Evolutionary conservation across 2,329 filamentous ascomycete genomes (phyloP), one percentile per base, ranked within the genome.

Genomic region (Cercospora citrullina): DNA sequence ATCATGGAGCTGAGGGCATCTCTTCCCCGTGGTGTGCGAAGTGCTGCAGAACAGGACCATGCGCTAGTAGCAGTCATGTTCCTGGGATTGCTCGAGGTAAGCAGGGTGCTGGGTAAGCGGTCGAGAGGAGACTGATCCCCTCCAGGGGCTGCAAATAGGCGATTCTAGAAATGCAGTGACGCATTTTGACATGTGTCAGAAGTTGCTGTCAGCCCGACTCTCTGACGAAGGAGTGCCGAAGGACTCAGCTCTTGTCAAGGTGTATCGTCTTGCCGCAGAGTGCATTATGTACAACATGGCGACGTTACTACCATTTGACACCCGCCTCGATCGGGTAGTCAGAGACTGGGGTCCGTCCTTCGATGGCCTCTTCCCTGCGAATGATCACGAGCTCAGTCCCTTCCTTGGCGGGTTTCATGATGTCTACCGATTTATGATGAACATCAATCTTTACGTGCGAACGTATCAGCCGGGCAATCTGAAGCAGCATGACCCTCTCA

Each of bases 101-200:
- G 28, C 10, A 51, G 9, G 26, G 39, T 8, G 14, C 3, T 7
- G 30, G 18, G 2, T 59, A 31, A 39, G 12, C 26, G 21, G 18
- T 14, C 30, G 7, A 57, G 18, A 2, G n/a, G 21, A 21, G 55
- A 10, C 64, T 66, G 16, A 66, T 39, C 14, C 36, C 14, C 18
- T 63, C 42, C 33, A 72, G 68, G 65, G 66, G 45, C 63, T 72
- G 6, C 64, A 60, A n/a, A 26, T 72, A 18, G 70, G 70, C 16
- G 60, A 67, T 45, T 61, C 70, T 4, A 70, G 63, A 14, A 67
- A 65, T 33, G 67, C 68, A 18, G 55, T 72, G 6, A 33, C 59
- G 6, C 68, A 70, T 53, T 72, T 72, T 36, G 67, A 70, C 10
- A 68, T 70, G 67, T 72, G 70, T 60, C 62, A 65, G 8, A 69